Percentiles rank a stretch among this genome's conserved stretches.
Conservation (phyloP, 345 rosid genomes). For the Ricinus communis region DNA sequence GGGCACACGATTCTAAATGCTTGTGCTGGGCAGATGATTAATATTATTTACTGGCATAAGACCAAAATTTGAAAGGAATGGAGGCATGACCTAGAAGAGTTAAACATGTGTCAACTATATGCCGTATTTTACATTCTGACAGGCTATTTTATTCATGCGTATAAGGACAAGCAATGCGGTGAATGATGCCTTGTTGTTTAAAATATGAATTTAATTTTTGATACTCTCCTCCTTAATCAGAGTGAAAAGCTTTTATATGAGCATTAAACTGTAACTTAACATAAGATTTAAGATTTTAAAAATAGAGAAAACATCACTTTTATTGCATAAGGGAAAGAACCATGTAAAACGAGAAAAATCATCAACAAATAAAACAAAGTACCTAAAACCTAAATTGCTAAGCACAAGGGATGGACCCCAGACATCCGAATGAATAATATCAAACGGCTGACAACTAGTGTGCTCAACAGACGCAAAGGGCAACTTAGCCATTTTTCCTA, state of each 20-base stretch:
- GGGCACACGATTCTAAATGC: no score
- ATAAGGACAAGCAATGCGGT: no score
- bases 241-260: not conserved
- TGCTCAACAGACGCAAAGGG: not conserved
- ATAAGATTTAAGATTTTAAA: not conserved
- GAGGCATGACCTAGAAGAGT: no score
- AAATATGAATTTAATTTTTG: no score
- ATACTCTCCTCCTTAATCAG: not conserved
- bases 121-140: no score
- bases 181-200: no score
- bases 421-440: not conserved
- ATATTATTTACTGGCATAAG: no score
- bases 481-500: not conserved
- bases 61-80: no score
- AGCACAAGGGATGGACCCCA: not conserved
- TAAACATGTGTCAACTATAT: no score
- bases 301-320: not conserved
- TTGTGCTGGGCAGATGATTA: no score
- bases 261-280: not conserved
- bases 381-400: not conserved
- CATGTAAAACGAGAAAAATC: not conserved
- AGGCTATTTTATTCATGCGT: no score
- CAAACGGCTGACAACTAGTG: not conserved
- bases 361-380: not conserved
- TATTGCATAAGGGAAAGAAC: not conserved